A percentile compares a stretch with the other conserved stretches of the same genome.
phyloP scores from a whole-genome alignment of 2,329 filamentous ascomycete species.

The Zasmidium cellare region DNA sequence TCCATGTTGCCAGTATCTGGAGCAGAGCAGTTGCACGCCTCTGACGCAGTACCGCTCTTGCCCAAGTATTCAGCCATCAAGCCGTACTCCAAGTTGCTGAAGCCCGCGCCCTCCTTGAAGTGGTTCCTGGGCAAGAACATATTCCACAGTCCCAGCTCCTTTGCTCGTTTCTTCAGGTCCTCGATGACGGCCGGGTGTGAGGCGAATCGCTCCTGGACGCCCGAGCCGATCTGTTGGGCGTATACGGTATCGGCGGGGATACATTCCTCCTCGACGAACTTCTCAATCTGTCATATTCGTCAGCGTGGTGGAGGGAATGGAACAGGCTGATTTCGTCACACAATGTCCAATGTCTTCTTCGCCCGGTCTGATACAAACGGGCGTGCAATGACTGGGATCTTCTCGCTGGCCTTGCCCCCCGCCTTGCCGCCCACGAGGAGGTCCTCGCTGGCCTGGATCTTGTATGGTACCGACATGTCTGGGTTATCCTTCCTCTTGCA shows the following conservation, averaged over 20 bases:
- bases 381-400: slow-evolving; percentile 59
- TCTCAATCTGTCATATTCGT: slow-evolving; percentile 59
- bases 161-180: slow-evolving; percentile 81
- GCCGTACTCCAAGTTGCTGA: slow-evolving; percentile 93
- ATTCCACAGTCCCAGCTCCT: slow-evolving; percentile 89
- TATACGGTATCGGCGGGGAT: slow-evolving; percentile 74
- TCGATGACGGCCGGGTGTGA: slow-evolving; percentile 79
- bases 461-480: slow-evolving; percentile 39
- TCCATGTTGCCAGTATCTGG: slow-evolving; percentile 56
- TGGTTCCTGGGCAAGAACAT: slow-evolving; percentile 95
- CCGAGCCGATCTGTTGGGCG: slow-evolving; percentile 75
- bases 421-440: slow-evolving; percentile 29
- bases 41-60: slow-evolving; percentile 78
- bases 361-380: slow-evolving; percentile 79
- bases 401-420: slow-evolving; percentile 50
- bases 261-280: slow-evolving; percentile 95
- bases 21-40: slow-evolving; percentile 73
- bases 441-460: slow-evolving; percentile 36
- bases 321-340: slow-evolving; percentile 35
- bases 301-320: slow-evolving; percentile 1
- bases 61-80: slow-evolving; percentile 96
- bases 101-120: slow-evolving; percentile 93
- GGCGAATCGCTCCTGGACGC: slow-evolving; percentile 70
- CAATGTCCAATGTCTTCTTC: slow-evolving; percentile 77
- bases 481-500: not conserved